These are phyloP conservation scores for Camelina sativa DNA, from an alignment of 345 rosid genomes.

Conservation along the genomic window DNA sequence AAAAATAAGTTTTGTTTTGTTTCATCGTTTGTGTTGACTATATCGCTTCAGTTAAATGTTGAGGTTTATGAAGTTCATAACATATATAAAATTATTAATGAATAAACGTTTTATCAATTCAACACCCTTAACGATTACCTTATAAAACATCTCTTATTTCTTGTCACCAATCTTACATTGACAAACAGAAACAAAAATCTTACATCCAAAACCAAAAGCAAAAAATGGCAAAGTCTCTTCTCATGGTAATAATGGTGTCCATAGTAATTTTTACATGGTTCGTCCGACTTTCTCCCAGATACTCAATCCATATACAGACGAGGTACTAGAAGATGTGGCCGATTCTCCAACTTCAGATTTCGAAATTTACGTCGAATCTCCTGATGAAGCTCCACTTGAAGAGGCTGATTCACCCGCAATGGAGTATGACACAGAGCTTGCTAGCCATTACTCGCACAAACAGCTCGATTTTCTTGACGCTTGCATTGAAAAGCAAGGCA, in stretches of 20 bases:
- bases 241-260: slow-evolving; percentile 12
- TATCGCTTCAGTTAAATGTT: not conserved
- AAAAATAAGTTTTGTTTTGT: slow-evolving; percentile 7
- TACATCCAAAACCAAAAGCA: slow-evolving; percentile 1
- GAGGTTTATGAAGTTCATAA: not conserved
- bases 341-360: slow-evolving; percentile 15
- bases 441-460: not conserved
- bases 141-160: slow-evolving; percentile 1
- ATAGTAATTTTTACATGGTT: not conserved
- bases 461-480: not conserved
- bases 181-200: no score
- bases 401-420: slow-evolving; percentile 7
- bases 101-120: not conserved
- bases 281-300: not conserved
- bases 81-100: not conserved
- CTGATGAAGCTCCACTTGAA: slow-evolving; percentile 13
- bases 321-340: slow-evolving; percentile 13
- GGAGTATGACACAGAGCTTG: slow-evolving; percentile 5
- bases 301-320: slow-evolving; percentile 1
- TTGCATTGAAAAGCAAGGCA: not conserved
- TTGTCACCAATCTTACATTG: slow-evolving; percentile 12
- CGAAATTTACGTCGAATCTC: slow-evolving; percentile 5
- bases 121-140: not conserved
- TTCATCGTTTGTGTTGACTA: not conserved
- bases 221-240: slow-evolving; percentile 31